phyloP scores from a whole-genome alignment of 1,139 yeast genomes.

The Debaryomyces sp. region DNA sequence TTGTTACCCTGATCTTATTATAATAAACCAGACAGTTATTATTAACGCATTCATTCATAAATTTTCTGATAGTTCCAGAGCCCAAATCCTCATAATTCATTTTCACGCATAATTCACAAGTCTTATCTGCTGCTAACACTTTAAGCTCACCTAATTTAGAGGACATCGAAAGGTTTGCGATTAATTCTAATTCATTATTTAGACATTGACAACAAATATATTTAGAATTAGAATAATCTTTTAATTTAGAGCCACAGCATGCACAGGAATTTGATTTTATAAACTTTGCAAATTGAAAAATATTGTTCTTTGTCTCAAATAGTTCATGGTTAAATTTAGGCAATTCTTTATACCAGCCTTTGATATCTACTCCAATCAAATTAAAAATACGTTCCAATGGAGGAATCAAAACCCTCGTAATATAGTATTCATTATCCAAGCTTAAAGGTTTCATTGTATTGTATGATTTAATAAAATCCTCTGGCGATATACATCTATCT shows the following conservation, averaged over 20 bases:
- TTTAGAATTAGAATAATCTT: constrained; percentile 2
- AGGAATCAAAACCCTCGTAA: constrained; percentile 79
- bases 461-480: constrained; percentile 56
- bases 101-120: constrained; percentile 31
- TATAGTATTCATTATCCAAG: constrained; percentile 83
- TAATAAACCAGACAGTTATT: constrained; percentile 32
- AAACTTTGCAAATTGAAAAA: constrained; percentile 16
- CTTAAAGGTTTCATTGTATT: constrained; percentile 35
- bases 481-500: constrained; percentile 82
- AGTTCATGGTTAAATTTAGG: constrained; percentile 35
- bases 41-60: constrained; percentile 29
- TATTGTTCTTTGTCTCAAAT: constrained; percentile 9
- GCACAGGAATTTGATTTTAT: constrained; percentile 26
- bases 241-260: constrained; percentile 24
- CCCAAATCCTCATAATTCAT: constrained; percentile 20
- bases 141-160: constrained; percentile 18
- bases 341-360: constrained; percentile 76
- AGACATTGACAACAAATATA: constrained; percentile 27
- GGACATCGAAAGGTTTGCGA: constrained; percentile 21
- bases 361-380: constrained; percentile 78
- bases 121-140: constrained; percentile 15
- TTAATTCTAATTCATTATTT: constrained; percentile 21
- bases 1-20: constrained; percentile 22
- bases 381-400: constrained; percentile 86
- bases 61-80: constrained; percentile 12